A percentile compares a stretch with the other conserved stretches of the same genome.
phyloP scores from a whole-genome alignment of 805 yeast species.

The Metschnikowia bowlesiae region DNA sequence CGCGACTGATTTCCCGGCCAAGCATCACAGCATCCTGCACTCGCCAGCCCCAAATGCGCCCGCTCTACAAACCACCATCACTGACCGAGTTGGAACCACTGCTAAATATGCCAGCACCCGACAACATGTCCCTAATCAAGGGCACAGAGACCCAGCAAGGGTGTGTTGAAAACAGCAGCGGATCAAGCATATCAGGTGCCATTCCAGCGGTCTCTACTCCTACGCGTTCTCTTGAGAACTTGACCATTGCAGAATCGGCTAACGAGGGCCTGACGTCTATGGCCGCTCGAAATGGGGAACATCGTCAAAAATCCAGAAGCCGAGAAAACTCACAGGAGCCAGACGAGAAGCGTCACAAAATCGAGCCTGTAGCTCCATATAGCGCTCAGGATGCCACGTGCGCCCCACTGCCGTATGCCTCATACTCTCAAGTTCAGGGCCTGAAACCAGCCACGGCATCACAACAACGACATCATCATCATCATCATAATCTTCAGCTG shows the following conservation, averaged over 20 bases:
- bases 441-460: not conserved
- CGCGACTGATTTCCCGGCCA: not conserved
- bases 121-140: not conserved
- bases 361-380: not conserved
- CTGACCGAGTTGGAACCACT: not conserved
- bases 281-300: not conserved
- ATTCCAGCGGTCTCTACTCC: not conserved
- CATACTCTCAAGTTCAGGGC: not conserved
- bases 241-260: not conserved
- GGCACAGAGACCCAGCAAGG: not conserved
- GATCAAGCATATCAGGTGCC: not conserved
- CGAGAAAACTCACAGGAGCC: not conserved
- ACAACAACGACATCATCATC: not conserved
- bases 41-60: slow-evolving; percentile 2
- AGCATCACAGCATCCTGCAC: slow-evolving; percentile 5
- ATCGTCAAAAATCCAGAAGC: not conserved
- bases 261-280: not conserved
- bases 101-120: not conserved
- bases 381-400: not conserved
- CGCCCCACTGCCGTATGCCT: not conserved
- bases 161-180: not conserved
- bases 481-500: no score
- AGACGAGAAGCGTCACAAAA: not conserved
- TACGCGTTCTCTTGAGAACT: not conserved
- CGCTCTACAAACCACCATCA: not conserved